phyloP scores from a whole-genome alignment of 2,329 filamentous ascomycete genomes.

The Dothistroma septosporum region DNA sequence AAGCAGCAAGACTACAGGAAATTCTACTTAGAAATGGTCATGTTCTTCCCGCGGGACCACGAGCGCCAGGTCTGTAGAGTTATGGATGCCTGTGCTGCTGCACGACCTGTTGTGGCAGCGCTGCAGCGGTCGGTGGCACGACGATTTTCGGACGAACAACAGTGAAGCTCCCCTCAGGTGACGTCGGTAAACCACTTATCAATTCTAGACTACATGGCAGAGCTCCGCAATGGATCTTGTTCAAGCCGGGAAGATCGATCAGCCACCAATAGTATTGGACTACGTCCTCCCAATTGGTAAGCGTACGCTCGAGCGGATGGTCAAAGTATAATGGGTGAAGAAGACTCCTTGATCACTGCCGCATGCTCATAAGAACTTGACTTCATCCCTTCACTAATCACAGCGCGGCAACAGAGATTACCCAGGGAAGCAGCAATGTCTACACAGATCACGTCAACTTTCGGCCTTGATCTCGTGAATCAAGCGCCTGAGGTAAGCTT shows the following conservation, averaged over 20 bases:
- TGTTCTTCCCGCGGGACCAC: too few species aligned
- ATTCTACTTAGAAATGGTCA: too few species aligned
- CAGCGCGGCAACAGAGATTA: neutral
- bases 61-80: too few species aligned
- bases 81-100: neutral
- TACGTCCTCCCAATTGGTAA: neutral
- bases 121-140: neutral
- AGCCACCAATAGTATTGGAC: neutral
- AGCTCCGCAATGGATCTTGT: neutral
- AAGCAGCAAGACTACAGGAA: too few species aligned
- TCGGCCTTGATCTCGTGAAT: constrained; percentile 25
- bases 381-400: neutral
- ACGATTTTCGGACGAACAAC: neutral
- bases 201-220: constrained; percentile 1
- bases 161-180: neutral
- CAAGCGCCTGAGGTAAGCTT: constrained; percentile 21
- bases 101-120: neutral
- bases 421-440: neutral
- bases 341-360: neutral
- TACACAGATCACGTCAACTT: constrained; percentile 6
- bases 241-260: neutral
- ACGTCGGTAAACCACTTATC: neutral
- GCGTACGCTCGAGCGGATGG: neutral
- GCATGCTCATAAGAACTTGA: neutral
- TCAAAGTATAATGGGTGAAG: neutral